These are phyloP conservation scores for Hemileia vastatrix DNA, from an alignment of 1,284 basidiomycete species.

Conservation along the genomic window DNA sequence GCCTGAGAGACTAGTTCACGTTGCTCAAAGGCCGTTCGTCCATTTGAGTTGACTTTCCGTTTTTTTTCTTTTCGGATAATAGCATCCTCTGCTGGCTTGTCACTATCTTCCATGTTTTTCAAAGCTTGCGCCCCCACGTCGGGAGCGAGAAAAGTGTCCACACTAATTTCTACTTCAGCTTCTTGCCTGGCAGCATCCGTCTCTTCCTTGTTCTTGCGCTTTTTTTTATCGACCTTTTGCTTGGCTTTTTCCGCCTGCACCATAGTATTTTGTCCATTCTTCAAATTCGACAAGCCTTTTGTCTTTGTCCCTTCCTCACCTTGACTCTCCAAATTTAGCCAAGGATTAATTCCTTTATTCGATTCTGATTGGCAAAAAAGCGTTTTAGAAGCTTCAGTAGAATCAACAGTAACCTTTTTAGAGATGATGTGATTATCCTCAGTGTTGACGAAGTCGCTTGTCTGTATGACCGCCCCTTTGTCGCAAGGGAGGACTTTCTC, in stretches of 20 bases:
- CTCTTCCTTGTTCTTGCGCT: constrained; percentile 8
- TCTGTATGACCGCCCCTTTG: too few relatives aligned
- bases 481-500: too few relatives aligned
- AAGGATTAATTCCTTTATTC: too few relatives aligned
- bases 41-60: constrained; percentile 46
- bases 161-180: constrained; percentile 9
- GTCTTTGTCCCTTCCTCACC: too few relatives aligned
- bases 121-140: constrained; percentile 1
- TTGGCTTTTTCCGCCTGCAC: constrained; percentile 19
- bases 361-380: too few relatives aligned
- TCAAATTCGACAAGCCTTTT: too few relatives aligned
- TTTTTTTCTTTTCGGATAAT: constrained; percentile 43
- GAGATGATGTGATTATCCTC: too few relatives aligned
- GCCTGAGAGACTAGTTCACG: constrained; percentile 82
- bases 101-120: constrained; percentile 10
- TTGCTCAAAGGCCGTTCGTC: constrained; percentile 64
- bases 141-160: constrained; percentile 2
- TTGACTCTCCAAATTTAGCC: too few relatives aligned
- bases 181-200: background rate
- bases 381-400: too few relatives aligned
- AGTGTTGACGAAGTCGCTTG: too few relatives aligned
- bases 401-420: too few relatives aligned
- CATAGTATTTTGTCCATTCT: too few relatives aligned
- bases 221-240: constrained; percentile 10
- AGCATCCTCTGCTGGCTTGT: constrained; percentile 8